A percentile compares a stretch with the other conserved stretches of the same genome.
Conservation (phyloP, 257 asterid genomes). For the Fraxinus excelsior region DNA sequence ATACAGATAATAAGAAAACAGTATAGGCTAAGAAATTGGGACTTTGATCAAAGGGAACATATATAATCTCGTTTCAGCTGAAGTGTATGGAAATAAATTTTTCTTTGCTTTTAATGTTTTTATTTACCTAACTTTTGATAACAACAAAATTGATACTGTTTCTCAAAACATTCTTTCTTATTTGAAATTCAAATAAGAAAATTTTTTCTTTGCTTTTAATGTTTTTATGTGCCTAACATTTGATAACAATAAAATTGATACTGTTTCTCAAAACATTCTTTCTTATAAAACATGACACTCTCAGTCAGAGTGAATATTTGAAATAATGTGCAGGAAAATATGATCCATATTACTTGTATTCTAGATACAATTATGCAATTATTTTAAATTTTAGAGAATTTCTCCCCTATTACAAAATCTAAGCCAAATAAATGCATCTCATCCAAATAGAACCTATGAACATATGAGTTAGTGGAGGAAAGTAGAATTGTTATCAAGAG, state of each 20-base stretch:
- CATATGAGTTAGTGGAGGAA: not conserved
- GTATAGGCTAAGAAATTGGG: not conserved
- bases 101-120: not conserved
- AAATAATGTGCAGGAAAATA: not conserved
- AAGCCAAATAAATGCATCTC: not conserved
- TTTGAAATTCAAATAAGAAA: no score
- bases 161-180: not conserved
- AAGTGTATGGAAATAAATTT: no score
- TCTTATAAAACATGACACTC: not conserved
- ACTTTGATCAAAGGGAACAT: no score
- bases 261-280: not conserved
- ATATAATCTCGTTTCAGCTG: no score
- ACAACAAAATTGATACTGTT: not conserved
- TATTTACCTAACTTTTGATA: not conserved
- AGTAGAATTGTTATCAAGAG: not conserved
- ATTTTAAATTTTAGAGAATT: not conserved
- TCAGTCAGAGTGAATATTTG: not conserved
- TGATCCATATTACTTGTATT: not conserved
- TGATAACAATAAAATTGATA: slow-evolving; percentile 4
- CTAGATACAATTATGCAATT: not conserved
- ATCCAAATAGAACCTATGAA: not conserved
- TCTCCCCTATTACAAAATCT: not conserved
- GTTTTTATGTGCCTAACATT: not conserved
- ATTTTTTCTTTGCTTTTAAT: not conserved
- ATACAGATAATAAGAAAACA: not conserved